Conservation (phyloP, 2,329 filamentous ascomycete species). For the Myriosclerotinia scirpicola region DNA sequence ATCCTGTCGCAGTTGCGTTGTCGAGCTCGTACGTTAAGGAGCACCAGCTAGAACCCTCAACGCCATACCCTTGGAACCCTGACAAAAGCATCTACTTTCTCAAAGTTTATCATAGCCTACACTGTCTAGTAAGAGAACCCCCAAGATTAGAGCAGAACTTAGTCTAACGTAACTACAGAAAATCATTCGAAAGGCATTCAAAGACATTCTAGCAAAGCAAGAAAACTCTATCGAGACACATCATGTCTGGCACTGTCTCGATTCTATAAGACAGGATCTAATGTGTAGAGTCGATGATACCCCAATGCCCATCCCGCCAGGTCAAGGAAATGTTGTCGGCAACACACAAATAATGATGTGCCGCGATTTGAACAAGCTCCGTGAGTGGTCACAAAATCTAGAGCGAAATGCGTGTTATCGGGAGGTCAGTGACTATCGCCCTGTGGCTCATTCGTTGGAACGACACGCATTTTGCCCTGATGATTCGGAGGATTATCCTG, state of each 20-base stretch:
- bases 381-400: background rate
- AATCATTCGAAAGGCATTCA: background rate
- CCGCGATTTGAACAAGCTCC: background rate
- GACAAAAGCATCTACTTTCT: background rate
- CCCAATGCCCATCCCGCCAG: background rate
- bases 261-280: background rate
- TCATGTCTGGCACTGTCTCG: conserved; percentile 2
- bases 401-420: conserved; percentile 6
- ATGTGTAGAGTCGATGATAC: conserved; percentile 13
- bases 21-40: background rate
- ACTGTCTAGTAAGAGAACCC: background rate
- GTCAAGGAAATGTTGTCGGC: background rate
- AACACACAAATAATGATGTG: background rate
- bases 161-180: background rate
- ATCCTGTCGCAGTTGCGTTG: background rate
- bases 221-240: background rate
- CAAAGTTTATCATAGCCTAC: background rate
- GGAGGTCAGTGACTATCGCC: background rate
- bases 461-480: background rate
- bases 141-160: background rate
- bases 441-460: conserved; percentile 2
- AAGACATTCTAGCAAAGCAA: background rate
- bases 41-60: background rate
- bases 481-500: background rate
- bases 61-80: background rate